Evolutionary conservation across 768 basidiomycete genomes (phyloP).

Genomic region (Suillus tomentosus): DNA sequence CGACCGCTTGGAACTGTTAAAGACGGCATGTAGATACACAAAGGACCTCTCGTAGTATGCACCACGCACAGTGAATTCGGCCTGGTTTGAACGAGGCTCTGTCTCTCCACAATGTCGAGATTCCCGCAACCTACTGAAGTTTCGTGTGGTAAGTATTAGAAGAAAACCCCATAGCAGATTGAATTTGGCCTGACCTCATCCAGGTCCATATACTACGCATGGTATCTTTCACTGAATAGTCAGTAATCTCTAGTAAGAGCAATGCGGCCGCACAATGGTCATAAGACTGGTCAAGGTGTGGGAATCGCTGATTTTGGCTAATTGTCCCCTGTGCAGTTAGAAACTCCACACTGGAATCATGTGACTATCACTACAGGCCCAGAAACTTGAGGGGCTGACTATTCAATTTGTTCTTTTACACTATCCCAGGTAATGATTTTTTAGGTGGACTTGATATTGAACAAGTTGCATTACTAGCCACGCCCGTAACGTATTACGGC

Average conservation of each 20-base stretch:
- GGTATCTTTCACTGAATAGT: not conserved
- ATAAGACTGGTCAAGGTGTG: not conserved
- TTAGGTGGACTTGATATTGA: not conserved
- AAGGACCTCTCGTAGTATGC: not conserved
- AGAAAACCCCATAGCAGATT: not conserved
- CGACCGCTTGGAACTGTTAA: conserved; percentile 54
- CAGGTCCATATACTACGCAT: conserved; percentile 23
- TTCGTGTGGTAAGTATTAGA: not conserved
- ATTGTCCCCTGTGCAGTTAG: not conserved
- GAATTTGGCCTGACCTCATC: conserved; percentile 22
- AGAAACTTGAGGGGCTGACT: not conserved
- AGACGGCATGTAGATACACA: not conserved
- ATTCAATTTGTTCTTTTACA: not conserved
- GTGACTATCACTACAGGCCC: not conserved
- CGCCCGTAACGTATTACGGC: not conserved
- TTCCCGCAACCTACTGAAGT: conserved; percentile 14
- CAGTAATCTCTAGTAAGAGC: not conserved
- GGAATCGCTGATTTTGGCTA: not conserved
- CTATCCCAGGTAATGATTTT: not conserved
- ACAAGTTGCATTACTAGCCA: not conserved
- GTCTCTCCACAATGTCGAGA: conserved; percentile 3
- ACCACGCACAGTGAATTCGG: conserved; percentile 34
- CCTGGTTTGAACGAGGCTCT: conserved; percentile 14
- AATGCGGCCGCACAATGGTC: too few species aligned
- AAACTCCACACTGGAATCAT: not conserved